These are phyloP conservation scores for Serpula lacrymans DNA, from an alignment of 768 basidiomycete genomes.

Conservation along the genomic window DNA sequence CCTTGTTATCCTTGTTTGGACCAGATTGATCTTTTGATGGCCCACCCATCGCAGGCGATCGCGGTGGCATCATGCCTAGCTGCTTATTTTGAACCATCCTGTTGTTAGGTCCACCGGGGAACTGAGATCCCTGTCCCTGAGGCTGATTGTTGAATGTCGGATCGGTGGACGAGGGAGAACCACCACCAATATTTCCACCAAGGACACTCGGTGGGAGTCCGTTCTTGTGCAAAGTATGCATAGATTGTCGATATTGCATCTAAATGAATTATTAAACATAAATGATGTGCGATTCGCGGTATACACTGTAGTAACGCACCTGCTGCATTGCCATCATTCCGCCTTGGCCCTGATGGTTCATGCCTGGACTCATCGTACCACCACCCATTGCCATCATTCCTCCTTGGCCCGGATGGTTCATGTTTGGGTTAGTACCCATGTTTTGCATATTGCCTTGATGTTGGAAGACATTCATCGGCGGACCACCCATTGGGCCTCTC, in stretches of 20 bases:
- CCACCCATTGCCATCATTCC: conserved; percentile 31
- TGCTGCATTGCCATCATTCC: conserved; percentile 32
- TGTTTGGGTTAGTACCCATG: conserved; percentile 27
- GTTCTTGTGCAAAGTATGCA: conserved; percentile 36
- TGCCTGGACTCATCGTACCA: conserved; percentile 35
- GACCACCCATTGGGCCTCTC: conserved; percentile 28
- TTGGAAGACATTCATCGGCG: conserved; percentile 32
- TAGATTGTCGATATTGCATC: conserved; percentile 35
- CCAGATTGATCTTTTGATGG: conserved; percentile 26
- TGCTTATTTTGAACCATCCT: conserved; percentile 24
- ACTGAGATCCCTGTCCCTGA: conserved; percentile 30
- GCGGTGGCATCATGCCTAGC: conserved; percentile 51
- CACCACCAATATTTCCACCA: conserved; percentile 34
- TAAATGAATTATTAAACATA: too few relatives aligned
- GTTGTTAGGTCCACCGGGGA: conserved; percentile 30
- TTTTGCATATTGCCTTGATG: conserved; percentile 24
- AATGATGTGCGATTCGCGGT: conserved; percentile 1
- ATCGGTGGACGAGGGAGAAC: conserved; percentile 45
- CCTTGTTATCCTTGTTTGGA: conserved; percentile 30
- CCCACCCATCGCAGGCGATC: conserved; percentile 43
- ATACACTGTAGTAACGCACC: conserved; percentile 6
- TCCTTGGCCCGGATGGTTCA: too few relatives aligned
- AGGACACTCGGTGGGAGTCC: conserved; percentile 24
- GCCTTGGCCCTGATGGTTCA: conserved; percentile 30
- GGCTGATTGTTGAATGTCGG: conserved; percentile 37